Evolutionary conservation across 2,329 filamentous ascomycete genomes (phyloP).

Genomic region (Ceratocystis papillata): DNA sequence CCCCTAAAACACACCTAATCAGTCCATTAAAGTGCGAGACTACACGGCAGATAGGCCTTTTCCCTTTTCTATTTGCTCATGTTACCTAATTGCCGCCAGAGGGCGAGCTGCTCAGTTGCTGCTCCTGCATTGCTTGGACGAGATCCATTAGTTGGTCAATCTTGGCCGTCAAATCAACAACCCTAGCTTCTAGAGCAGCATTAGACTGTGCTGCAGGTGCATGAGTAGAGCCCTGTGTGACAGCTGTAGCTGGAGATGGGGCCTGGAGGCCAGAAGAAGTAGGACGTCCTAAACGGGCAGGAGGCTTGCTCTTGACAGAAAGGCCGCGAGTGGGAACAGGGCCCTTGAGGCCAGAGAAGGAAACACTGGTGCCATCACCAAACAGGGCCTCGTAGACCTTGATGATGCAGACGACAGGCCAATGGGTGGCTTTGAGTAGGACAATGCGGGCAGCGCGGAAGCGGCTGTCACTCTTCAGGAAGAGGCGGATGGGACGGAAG

Average conservation of each 20-base stretch:
- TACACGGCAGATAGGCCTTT: background rate
- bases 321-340: constrained; percentile 20
- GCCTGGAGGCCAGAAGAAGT: background rate
- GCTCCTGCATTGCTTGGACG: constrained; percentile 41
- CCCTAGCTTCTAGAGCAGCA: constrained; percentile 39
- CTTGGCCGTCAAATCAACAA: constrained; percentile 45
- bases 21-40: background rate
- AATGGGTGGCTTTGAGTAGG: constrained; percentile 52
- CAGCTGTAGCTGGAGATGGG: background rate
- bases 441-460: constrained; percentile 53
- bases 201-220: constrained; percentile 27
- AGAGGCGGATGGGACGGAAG: constrained; percentile 60
- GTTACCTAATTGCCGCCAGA: background rate
- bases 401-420: constrained; percentile 60
- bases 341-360: constrained; percentile 42
- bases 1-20: background rate
- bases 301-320: constrained; percentile 7
- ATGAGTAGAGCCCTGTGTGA: constrained; percentile 28
- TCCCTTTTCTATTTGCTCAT: background rate
- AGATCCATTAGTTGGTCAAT: constrained; percentile 48
- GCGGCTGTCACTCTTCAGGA: constrained; percentile 51
- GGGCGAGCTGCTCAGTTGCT: constrained; percentile 27
- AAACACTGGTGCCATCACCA: constrained; percentile 34
- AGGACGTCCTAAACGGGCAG: constrained; percentile 7
- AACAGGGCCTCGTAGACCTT: constrained; percentile 52